Evolutionary conservation across 305 asterid species (phyloP).

Genomic region (Solanum hybrid): DNA sequence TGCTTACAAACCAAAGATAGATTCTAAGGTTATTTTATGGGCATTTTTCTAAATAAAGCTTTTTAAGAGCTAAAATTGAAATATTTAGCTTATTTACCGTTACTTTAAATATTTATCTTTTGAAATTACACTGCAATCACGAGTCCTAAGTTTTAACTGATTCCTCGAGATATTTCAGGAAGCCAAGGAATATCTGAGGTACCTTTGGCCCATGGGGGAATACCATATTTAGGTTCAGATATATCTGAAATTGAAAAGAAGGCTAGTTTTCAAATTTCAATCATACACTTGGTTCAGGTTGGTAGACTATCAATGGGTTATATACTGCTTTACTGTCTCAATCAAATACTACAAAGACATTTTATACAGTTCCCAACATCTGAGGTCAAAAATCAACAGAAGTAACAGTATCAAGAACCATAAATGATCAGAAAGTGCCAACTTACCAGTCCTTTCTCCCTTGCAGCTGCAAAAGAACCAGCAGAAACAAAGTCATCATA

Average conservation of each 20-base stretch:
- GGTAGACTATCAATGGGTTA: background rate
- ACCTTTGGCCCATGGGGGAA: background rate
- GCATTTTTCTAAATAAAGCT: background rate
- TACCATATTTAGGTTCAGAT: background rate
- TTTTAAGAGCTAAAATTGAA: background rate
- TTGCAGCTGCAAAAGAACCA: constrained; percentile 82
- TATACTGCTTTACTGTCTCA: background rate
- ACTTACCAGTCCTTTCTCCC: constrained; percentile 98
- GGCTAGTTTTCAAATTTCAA: background rate
- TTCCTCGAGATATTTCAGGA: background rate
- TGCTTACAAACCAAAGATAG: constrained; percentile 1
- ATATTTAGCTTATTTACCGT: background rate
- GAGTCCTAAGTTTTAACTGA: background rate
- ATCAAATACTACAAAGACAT: background rate
- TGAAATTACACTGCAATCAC: background rate
- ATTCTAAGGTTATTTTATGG: background rate
- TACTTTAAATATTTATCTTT: background rate
- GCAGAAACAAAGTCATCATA: constrained; percentile 86
- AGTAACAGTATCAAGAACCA: background rate
- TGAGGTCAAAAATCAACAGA: background rate
- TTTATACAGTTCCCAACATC: background rate
- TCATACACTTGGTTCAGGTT: background rate
- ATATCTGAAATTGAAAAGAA: background rate
- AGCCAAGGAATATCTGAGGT: background rate
- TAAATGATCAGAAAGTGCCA: constrained; percentile 1